Evolutionary conservation across 1,139 yeast genomes (phyloP).

Genomic region (Yamadazyma sp.): DNA sequence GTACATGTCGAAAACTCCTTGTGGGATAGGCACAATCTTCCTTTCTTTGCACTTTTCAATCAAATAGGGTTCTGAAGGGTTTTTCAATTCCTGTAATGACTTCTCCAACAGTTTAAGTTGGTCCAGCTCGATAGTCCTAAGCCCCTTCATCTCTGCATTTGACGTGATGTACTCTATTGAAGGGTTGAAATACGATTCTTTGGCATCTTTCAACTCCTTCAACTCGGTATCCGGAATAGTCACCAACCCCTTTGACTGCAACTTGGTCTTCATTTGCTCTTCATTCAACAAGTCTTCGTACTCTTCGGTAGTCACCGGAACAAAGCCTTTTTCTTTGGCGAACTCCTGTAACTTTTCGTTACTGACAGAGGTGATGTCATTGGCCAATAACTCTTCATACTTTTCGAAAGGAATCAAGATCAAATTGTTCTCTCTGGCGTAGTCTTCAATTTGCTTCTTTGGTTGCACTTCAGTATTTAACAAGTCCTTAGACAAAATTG

Average conservation of each 20-base stretch:
- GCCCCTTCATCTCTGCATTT: constrained; percentile 13
- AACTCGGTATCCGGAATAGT: constrained; percentile 29
- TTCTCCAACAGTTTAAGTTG: constrained; percentile 1
- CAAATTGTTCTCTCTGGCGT: constrained; percentile 50
- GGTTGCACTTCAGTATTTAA: constrained; percentile 14
- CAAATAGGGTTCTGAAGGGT: constrained; percentile 33
- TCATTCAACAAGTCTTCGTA: constrained; percentile 31
- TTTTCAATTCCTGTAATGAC: constrained; percentile 9
- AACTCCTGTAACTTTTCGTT: constrained; percentile 24
- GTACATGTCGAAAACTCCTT: constrained; percentile 22
- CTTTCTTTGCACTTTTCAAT: constrained; percentile 24
- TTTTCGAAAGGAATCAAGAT: constrained; percentile 42
- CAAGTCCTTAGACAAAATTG: constrained; percentile 25
- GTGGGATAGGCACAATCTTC: constrained; percentile 25
- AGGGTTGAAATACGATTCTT: constrained; percentile 18
- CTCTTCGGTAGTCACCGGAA: constrained; percentile 26
- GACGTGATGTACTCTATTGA: constrained; percentile 19
- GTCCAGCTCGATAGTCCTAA: constrained; percentile 16
- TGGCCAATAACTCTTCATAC: constrained; percentile 34
- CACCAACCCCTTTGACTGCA: constrained; percentile 33
- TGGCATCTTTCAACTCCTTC: constrained; percentile 16
- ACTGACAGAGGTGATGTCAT: constrained; percentile 23
- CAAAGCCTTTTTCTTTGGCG: constrained; percentile 28
- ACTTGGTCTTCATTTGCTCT: constrained; percentile 32
- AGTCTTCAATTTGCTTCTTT: constrained; percentile 34